These are phyloP conservation scores for Aspergillus heteromorphus DNA, from an alignment of 495 filamentous ascomycete genomes.

Conservation along the genomic window DNA sequence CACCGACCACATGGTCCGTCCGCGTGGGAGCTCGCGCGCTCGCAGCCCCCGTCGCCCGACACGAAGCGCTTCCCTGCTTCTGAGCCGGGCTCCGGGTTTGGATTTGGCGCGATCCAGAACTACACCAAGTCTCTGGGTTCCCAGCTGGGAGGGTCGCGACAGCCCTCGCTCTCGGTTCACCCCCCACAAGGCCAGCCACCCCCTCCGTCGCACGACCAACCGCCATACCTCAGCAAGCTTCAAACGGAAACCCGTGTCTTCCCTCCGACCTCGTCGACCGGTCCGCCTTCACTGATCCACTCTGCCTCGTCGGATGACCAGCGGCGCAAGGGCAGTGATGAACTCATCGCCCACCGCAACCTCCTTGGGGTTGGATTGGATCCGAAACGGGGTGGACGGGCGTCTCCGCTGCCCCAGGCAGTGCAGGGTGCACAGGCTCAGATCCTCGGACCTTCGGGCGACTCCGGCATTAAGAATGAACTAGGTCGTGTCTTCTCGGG, in stretches of 20 bases:
- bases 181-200: conserved; percentile 32
- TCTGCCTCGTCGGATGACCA: conserved; percentile 31
- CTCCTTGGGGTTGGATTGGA: conserved; percentile 42
- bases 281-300: conserved; percentile 21
- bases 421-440: conserved; percentile 87
- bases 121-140: conserved; percentile 45
- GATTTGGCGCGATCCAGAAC: conserved; percentile 43
- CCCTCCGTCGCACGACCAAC: conserved; percentile 31
- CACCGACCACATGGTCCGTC: conserved; percentile 26
- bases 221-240: conserved; percentile 28
- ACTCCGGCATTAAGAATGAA: conserved; percentile 84
- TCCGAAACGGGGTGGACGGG: conserved; percentile 43
- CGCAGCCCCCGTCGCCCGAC: conserved; percentile 39
- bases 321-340: conserved; percentile 55
- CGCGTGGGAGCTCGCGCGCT: conserved; percentile 36
- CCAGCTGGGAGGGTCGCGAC: conserved; percentile 33
- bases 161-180: conserved; percentile 28
- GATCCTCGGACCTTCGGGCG: conserved; percentile 64
- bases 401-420: conserved; percentile 84
- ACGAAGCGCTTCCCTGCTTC: conserved; percentile 32
- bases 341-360: conserved; percentile 41
- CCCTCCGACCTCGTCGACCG: conserved; percentile 20
- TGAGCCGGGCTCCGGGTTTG: conserved; percentile 31
- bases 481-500: conserved; percentile 89
- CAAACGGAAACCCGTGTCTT: conserved; percentile 30